phyloP scores from a whole-genome alignment of 2,329 filamentous ascomycete species.

The Juglanconis sp. region DNA sequence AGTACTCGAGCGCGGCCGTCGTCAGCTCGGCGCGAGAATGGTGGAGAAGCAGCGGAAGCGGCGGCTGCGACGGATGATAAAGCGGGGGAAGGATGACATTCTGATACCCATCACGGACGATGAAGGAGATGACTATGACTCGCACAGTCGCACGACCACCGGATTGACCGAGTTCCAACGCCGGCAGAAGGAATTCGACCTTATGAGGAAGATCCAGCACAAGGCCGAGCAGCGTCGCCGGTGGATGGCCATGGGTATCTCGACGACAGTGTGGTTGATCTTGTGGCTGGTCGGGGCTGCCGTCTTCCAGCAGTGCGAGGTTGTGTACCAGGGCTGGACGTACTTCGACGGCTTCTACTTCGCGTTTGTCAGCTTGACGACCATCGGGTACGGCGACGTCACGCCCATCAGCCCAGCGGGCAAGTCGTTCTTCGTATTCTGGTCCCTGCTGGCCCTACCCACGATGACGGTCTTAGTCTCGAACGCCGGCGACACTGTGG shows the following conservation, averaged over 20 bases:
- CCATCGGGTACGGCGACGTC: conserved; percentile 83
- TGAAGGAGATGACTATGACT: conserved; percentile 18
- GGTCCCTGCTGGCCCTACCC: conserved; percentile 80
- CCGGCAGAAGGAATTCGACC: conserved; percentile 67
- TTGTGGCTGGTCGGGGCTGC: conserved; percentile 80
- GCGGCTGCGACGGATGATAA: conserved; percentile 43
- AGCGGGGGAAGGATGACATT: conserved; percentile 43
- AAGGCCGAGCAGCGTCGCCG: conserved; percentile 62
- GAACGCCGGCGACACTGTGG: conserved; percentile 80
- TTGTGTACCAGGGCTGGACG: conserved; percentile 55
- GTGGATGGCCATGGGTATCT: conserved; percentile 71
- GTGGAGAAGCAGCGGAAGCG: conserved; percentile 56
- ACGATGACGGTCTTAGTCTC: conserved; percentile 85
- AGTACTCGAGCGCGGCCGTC: conserved; percentile 55
- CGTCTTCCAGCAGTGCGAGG: conserved; percentile 61
- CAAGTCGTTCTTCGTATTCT: conserved; percentile 88
- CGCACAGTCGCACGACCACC: conserved; percentile 16
- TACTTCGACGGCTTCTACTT: conserved; percentile 88
- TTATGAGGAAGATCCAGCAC: conserved; percentile 78
- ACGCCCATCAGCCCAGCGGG: conserved; percentile 74
- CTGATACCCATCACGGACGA: conserved; percentile 45
- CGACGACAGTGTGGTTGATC: conserved; percentile 63
- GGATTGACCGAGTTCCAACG: conserved; percentile 51
- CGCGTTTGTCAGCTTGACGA: conserved; percentile 76
- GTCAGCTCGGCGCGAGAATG: conserved; percentile 53